These are phyloP conservation scores for Pisolithus marmoratus DNA, from an alignment of 768 basidiomycete species.

Conservation along the genomic window DNA sequence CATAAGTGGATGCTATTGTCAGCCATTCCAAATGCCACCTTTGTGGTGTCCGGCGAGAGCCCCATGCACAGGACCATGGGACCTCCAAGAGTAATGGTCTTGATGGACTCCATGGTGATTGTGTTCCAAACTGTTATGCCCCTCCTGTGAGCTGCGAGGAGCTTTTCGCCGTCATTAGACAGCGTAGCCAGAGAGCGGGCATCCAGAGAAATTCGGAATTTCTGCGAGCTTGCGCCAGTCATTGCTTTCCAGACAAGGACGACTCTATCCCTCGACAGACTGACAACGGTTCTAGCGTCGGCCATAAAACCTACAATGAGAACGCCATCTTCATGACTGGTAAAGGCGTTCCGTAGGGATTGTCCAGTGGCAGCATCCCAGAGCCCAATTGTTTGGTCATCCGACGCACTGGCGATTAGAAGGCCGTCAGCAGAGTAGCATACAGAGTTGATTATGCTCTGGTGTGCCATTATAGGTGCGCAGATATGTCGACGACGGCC, in stretches of 20 bases:
- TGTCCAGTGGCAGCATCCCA: conserved; percentile 8
- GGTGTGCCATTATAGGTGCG: conserved; percentile 10
- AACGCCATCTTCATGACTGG: not conserved
- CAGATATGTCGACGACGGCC: not conserved
- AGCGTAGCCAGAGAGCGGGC: not conserved
- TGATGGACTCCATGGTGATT: not conserved
- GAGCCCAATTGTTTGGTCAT: conserved; percentile 5
- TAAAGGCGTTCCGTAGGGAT: not conserved
- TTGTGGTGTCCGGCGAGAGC: conserved; percentile 3
- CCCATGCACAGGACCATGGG: conserved; percentile 1
- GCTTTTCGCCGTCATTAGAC: not conserved
- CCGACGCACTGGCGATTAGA: conserved; percentile 2
- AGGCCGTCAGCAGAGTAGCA: conserved; percentile 3
- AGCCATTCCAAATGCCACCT: conserved; percentile 7
- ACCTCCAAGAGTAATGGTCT: not conserved
- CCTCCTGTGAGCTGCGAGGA: not conserved
- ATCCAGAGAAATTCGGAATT: not conserved
- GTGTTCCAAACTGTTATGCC: not conserved
- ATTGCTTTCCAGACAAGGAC: conserved; percentile 6
- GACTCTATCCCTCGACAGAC: conserved; percentile 5
- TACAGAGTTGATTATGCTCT: conserved; percentile 3
- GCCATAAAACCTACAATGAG: not conserved
- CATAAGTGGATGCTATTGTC: conserved; percentile 12
- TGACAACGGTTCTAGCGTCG: conserved; percentile 5
- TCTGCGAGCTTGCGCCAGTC: not conserved